Evolutionary conservation across 352 stramenopile species (phyloP), one percentile per base, ranked within the genome.

Genomic region (Phytophthora uliginosa): DNA sequence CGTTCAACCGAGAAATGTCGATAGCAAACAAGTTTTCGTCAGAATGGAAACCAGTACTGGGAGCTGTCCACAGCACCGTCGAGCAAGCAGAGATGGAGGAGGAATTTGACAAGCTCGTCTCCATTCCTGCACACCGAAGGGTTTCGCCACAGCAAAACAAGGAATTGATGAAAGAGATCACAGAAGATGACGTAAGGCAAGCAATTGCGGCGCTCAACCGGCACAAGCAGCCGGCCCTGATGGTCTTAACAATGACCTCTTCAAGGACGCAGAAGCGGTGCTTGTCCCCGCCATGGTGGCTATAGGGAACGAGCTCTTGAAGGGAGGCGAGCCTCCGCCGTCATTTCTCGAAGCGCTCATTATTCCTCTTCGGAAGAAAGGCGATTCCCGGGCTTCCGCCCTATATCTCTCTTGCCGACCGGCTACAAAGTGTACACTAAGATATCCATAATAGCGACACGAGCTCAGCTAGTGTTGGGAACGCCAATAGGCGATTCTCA

Each of bases 341-440:
- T 60, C 54, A 3, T 60, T 60, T 34, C 31, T 60, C 3, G 33
- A 60, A 12, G n/a, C 12, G 7, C 4, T 48, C 15, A 60, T 60
- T 17, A 34, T 60, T 10, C 54, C 31, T 7, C 13, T 56, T 6
- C 22, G 50, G 15, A 56, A 56, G 22, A 56, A 56, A n/a, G 22
- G n/a, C 5, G 50, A 34, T 15, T 60, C 54, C 7, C 5, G 58
- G 31, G 56, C n/a, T 65, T 36, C 28, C 45, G 42, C 5, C 42
- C 58, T 0, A 65, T 65, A 0, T 40, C 58, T 7, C 45, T 65
- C 3, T 15, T 65, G 1, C 42, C 57, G 18, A 57, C 31, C 0
- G n/a, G 24, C 0, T 65, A 65, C n/a, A 65, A 56, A n/a, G 15
- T 65, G 0, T 45, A 50, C 9, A 13, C n/a, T 2, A 65, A 55